phyloP scores from a whole-genome alignment of 805 yeast genomes.

The Ogataea thermomethanolica region DNA sequence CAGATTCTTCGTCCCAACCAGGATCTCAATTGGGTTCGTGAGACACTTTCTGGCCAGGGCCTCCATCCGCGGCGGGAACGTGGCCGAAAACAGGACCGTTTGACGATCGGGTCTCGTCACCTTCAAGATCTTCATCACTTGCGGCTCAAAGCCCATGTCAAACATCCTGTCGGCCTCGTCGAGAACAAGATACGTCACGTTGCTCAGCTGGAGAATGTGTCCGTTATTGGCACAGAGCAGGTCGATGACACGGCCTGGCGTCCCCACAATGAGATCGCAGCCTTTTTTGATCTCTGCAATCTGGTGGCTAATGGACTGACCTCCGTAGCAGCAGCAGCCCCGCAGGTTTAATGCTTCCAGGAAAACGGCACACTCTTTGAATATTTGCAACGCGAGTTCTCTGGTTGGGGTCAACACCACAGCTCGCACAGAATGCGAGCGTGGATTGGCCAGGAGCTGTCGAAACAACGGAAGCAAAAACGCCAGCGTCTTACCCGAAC shows the following conservation, averaged over 20 bases:
- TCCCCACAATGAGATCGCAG: constrained; percentile 79
- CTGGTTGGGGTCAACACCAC: constrained; percentile 86
- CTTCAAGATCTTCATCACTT: constrained; percentile 73
- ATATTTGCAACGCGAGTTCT: constrained; percentile 84
- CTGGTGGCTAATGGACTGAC: constrained; percentile 77
- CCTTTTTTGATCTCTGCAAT: constrained; percentile 77
- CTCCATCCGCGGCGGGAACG: constrained; percentile 82
- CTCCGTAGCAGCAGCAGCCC: constrained; percentile 87
- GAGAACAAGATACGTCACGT: constrained; percentile 78
- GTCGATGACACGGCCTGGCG: constrained; percentile 95
- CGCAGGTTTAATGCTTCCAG: constrained; percentile 45
- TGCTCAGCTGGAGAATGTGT: constrained; percentile 58
- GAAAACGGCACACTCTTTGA: constrained; percentile 61
- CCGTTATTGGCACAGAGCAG: constrained; percentile 81
- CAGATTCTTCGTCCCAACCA: constrained; percentile 74
- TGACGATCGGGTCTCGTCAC: constrained; percentile 84
- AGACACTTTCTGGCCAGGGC: constrained; percentile 65
- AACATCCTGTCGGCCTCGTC: constrained; percentile 98
- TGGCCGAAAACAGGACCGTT: constrained; percentile 89
- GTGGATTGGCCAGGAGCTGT: constrained; percentile 69
- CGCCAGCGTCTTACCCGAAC: constrained; percentile 93
- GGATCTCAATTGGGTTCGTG: constrained; percentile 64
- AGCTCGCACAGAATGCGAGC: constrained; percentile 53
- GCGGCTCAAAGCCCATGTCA: constrained; percentile 97
- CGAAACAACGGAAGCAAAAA: constrained; percentile 80